These are phyloP conservation scores for Mycena chlorophos DNA, from an alignment of 768 basidiomycete genomes.

Conservation along the genomic window DNA sequence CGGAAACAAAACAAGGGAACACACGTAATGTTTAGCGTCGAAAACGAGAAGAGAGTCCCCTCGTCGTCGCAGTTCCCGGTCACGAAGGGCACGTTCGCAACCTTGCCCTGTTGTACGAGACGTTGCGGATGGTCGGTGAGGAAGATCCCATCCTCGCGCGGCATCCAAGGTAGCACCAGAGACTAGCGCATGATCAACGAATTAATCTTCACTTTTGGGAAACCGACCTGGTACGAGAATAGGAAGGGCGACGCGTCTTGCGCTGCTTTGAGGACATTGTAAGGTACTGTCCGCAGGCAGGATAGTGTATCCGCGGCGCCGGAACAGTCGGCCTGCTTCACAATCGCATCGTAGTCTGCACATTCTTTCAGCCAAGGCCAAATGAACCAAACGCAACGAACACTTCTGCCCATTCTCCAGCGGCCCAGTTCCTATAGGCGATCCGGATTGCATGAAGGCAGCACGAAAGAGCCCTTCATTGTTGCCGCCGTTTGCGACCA, in stretches of 20 bases:
- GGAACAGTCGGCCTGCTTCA: constrained; percentile 42
- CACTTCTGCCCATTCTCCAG: constrained; percentile 44
- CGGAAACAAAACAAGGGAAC: not conserved
- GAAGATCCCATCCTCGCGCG: constrained; percentile 53
- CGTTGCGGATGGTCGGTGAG: constrained; percentile 43
- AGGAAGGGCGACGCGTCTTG: constrained; percentile 44
- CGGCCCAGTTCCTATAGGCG: constrained; percentile 47
- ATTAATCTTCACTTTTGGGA: not conserved
- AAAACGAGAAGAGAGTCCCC: constrained; percentile 51
- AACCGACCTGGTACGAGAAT: constrained; percentile 43
- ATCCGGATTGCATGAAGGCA: constrained; percentile 53
- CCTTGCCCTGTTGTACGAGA: constrained; percentile 42
- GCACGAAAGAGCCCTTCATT: constrained; percentile 50
- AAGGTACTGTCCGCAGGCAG: constrained; percentile 45
- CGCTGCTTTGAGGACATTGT: constrained; percentile 40
- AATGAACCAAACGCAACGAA: constrained; percentile 14
- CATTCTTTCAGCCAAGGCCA: not conserved
- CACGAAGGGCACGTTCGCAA: constrained; percentile 51
- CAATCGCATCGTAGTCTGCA: constrained; percentile 44
- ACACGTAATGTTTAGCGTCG: constrained; percentile 43
- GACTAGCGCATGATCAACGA: constrained; percentile 29
- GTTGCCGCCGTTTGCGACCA: constrained; percentile 47
- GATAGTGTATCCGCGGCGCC: constrained; percentile 40
- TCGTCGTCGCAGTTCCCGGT: constrained; percentile 60
- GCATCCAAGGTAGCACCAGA: constrained; percentile 45